These are phyloP conservation scores for Paramecium octaurelia DNA, from an alignment of 73 alveolate genomes.

Conservation along the genomic window DNA sequence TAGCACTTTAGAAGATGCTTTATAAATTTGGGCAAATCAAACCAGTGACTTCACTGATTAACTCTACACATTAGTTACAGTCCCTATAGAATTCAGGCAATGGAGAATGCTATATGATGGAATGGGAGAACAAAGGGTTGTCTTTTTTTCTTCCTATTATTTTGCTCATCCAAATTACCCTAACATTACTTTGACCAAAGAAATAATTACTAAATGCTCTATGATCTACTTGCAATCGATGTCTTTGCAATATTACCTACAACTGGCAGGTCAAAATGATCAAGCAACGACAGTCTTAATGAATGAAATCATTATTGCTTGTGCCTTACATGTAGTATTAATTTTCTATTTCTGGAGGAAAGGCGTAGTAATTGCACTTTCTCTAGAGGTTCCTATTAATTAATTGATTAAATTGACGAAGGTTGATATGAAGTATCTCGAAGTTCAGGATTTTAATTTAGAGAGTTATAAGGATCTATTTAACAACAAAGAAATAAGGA, in stretches of 20 bases:
- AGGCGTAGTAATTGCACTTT: conserved; percentile 27
- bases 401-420: neutral
- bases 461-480: conserved; percentile 16
- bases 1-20: neutral
- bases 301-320: neutral
- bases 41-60: neutral
- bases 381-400: neutral
- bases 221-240: neutral
- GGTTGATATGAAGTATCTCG: conserved; percentile 30
- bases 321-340: neutral
- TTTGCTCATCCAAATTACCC: neutral
- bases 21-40: neutral
- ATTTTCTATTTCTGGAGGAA: conserved; percentile 6
- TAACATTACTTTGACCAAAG: neutral
- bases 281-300: neutral
- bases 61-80: neutral
- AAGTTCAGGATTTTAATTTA: neutral
- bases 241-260: neutral
- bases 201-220: neutral
- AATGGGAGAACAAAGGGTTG: neutral
- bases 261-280: neutral
- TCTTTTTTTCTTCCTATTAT: neutral
- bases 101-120: conserved; percentile 19
- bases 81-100: neutral
- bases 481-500: neutral